A percentile compares a stretch with the other conserved stretches of the same genome.
These are phyloP conservation scores for Asterionellopsis glacialis DNA, from an alignment of 108 stramenopile genomes.

Conservation along the genomic window DNA sequence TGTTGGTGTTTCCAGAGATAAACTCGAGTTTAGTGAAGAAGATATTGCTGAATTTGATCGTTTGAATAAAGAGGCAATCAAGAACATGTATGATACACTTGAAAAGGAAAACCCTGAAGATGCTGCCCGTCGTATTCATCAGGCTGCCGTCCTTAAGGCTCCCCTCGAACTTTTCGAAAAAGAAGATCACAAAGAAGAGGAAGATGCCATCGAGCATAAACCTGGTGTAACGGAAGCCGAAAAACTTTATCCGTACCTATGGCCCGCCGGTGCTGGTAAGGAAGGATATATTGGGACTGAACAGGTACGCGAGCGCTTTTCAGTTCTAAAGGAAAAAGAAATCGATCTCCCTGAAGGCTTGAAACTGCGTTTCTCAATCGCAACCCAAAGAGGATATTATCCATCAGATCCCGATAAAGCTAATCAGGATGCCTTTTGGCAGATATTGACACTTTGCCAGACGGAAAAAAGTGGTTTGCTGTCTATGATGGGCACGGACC, in stretches of 20 bases:
- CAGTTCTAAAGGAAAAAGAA: background rate
- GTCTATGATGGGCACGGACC: conserved; percentile 44
- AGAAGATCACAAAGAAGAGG: background rate
- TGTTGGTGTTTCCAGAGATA: conserved; percentile 2
- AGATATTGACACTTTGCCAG: conserved; percentile 1
- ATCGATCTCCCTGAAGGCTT: background rate
- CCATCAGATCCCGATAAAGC: conserved; percentile 40
- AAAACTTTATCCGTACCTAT: background rate
- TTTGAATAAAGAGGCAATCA: conserved; percentile 17
- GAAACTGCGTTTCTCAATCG: conserved; percentile 4
- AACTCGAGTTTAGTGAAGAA: conserved; percentile 10
- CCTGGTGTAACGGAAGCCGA: background rate
- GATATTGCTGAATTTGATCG: conserved; percentile 5
- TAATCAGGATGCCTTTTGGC: conserved; percentile 57
- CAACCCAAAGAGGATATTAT: conserved; percentile 33
- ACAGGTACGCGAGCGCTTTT: no score
- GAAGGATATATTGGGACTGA: conserved; percentile 3
- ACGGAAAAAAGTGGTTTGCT: conserved; percentile 18
- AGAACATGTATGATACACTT: conserved; percentile 18
- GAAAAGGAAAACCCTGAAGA: conserved; percentile 18
- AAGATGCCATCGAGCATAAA: background rate
- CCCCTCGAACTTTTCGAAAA: background rate
- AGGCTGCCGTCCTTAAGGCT: conserved; percentile 13
- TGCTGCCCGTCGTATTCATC: conserved; percentile 13
- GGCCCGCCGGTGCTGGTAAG: background rate